Conservation (phyloP, 208 protist genomes). For the Leishmania braziliensis region DNA sequence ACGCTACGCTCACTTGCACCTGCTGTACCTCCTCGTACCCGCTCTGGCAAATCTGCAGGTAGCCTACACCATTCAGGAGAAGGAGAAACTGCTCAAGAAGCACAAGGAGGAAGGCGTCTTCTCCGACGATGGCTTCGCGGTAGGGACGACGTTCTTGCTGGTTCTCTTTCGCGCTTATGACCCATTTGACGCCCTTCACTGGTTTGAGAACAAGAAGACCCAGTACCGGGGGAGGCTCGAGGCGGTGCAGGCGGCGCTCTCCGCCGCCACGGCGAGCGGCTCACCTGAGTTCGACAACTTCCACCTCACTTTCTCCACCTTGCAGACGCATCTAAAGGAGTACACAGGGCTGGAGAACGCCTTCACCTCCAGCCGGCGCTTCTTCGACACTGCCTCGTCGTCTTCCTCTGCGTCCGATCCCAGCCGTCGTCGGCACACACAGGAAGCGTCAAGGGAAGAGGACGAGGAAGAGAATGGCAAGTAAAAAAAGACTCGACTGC, state of each 20-base stretch:
- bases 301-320: slow-evolving; percentile 62
- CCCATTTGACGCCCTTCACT: slow-evolving; percentile 95
- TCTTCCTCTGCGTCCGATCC: background rate
- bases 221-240: slow-evolving; percentile 21
- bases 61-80: slow-evolving; percentile 92
- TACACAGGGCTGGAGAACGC: slow-evolving; percentile 66
- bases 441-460: background rate
- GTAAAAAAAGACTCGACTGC: background rate
- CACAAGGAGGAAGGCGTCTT: slow-evolving; percentile 88
- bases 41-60: slow-evolving; percentile 94
- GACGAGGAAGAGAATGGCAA: background rate
- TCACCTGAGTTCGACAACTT: slow-evolving; percentile 59
- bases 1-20: slow-evolving; percentile 80
- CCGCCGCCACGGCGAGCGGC: slow-evolving; percentile 10
- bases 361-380: slow-evolving; percentile 69
- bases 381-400: slow-evolving; percentile 37
- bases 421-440: background rate
- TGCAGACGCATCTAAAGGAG: slow-evolving; percentile 57
- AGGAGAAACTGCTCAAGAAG: slow-evolving; percentile 94
- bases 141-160: slow-evolving; percentile 95
- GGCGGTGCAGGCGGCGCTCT: slow-evolving; percentile 18
- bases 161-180: slow-evolving; percentile 94
- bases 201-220: slow-evolving; percentile 86
- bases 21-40: slow-evolving; percentile 96
- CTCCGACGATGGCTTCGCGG: slow-evolving; percentile 97